Percentiles rank a stretch among this genome's conserved stretches.
Conservation (phyloP, 179 eudicot species). For the Drosera spatulata region DNA sequence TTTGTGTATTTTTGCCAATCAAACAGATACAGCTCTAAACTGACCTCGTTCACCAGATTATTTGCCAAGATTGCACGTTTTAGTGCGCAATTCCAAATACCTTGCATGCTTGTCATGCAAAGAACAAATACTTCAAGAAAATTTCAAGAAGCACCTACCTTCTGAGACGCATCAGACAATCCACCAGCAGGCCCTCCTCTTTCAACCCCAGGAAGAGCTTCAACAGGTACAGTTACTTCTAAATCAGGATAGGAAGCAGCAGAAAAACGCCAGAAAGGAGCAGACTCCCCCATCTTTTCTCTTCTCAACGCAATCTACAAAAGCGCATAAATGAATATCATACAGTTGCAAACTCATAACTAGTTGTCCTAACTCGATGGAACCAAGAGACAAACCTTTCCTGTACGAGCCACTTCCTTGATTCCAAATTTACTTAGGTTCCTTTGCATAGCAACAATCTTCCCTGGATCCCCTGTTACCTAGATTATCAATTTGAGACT, state of each 20-base stretch:
- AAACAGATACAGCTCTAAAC: too few relatives aligned
- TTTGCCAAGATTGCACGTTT: neutral
- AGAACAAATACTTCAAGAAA: neutral
- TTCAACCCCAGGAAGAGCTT: conserved; percentile 13
- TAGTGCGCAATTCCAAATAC: neutral
- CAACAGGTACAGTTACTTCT: conserved; percentile 19
- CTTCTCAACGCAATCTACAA: conserved; percentile 49
- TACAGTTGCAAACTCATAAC: too few relatives aligned
- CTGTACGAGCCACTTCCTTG: conserved; percentile 48
- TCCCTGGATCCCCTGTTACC: conserved; percentile 58
- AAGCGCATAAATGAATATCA: too few relatives aligned
- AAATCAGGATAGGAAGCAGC: conserved; percentile 61
- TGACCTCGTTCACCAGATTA: too few relatives aligned
- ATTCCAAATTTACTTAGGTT: conserved; percentile 41
- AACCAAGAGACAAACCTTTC: conserved; percentile 23
- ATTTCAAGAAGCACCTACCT: conserved; percentile 13
- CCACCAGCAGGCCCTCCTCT: conserved; percentile 11
- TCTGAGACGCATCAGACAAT: conserved; percentile 14
- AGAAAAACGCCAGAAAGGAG: conserved; percentile 65
- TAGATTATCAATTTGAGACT: conserved; percentile 10
- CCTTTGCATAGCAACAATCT: conserved; percentile 45
- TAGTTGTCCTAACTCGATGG: too few relatives aligned
- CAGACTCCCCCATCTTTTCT: conserved; percentile 55
- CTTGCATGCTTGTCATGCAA: neutral
- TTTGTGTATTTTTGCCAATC: too few relatives aligned